Conservation (phyloP, 1,284 basidiomycete genomes). For the Termitomyces sp. region DNA sequence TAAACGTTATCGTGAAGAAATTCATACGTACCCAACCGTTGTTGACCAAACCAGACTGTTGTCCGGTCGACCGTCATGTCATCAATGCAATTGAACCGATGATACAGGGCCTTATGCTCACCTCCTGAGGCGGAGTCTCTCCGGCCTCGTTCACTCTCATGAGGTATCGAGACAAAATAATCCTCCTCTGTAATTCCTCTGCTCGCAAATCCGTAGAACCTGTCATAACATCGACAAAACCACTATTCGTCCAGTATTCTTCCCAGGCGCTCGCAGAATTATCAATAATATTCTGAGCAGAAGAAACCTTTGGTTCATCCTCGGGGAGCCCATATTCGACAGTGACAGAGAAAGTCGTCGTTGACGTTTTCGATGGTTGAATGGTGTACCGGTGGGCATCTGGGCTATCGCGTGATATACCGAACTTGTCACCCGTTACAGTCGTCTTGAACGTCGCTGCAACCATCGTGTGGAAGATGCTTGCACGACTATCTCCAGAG, state of each 20-base stretch:
- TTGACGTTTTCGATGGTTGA: slow-evolving; percentile 19
- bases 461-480: slow-evolving; percentile 40
- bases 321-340: slow-evolving; percentile 26
- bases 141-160: slow-evolving; percentile 58
- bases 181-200: slow-evolving; percentile 50
- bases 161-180: slow-evolving; percentile 51
- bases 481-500: slow-evolving; percentile 22
- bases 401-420: slow-evolving; percentile 38
- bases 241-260: slow-evolving; percentile 42
- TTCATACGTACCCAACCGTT: slow-evolving; percentile 48
- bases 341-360: slow-evolving; percentile 28
- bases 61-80: slow-evolving; percentile 8
- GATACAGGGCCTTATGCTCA: slow-evolving; percentile 18
- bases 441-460: slow-evolving; percentile 40
- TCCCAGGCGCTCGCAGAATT: slow-evolving; percentile 41
- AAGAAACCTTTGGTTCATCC: slow-evolving; percentile 17
- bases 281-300: slow-evolving; percentile 21
- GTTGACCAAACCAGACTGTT: slow-evolving; percentile 52
- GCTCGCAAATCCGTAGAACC: slow-evolving; percentile 46
- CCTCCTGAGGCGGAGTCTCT: slow-evolving; percentile 53
- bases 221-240: slow-evolving; percentile 50
- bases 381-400: slow-evolving; percentile 42
- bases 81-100: background rate
- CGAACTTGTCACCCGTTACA: slow-evolving; percentile 35
- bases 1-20: background rate